These are phyloP conservation scores for Micractinium conductrix DNA, from an alignment of 139 green algal genomes.

Conservation along the genomic window DNA sequence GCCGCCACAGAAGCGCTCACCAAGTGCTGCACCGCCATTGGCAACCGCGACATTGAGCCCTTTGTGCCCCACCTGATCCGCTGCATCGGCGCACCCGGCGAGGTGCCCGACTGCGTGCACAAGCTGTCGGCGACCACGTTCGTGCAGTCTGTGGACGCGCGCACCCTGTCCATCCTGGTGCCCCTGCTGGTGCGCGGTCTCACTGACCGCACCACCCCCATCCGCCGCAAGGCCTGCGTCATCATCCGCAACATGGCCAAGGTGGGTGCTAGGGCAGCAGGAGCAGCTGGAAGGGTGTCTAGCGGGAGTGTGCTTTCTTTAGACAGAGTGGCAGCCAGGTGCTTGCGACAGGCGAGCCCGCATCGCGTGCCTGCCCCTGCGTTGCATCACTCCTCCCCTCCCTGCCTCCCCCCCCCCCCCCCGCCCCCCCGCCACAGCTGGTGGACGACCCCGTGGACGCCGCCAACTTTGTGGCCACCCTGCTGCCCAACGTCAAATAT, in stretches of 20 bases:
- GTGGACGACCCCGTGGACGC: slow-evolving; percentile 72
- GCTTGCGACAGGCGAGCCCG: too few species aligned
- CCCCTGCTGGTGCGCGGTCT: slow-evolving; percentile 74
- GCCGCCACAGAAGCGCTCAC: slow-evolving; percentile 53
- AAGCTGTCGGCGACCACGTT: slow-evolving; percentile 81
- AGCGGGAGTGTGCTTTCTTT: too few species aligned
- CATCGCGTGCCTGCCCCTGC: too few species aligned
- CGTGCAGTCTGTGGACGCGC: slow-evolving; percentile 64
- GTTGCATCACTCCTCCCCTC: background rate
- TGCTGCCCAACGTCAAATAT: slow-evolving; percentile 71
- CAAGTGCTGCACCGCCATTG: slow-evolving; percentile 55
- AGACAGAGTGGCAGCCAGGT: too few species aligned
- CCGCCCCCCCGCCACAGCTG: background rate
- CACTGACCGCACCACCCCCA: slow-evolving; percentile 64
- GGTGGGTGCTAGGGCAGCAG: slow-evolving; percentile 30
- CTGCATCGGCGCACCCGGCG: slow-evolving; percentile 55
- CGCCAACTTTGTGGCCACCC: slow-evolving; percentile 68
- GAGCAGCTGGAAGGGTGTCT: too few species aligned
- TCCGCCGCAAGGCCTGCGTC: slow-evolving; percentile 67
- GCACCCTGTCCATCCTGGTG: slow-evolving; percentile 73
- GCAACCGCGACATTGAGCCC: slow-evolving; percentile 78
- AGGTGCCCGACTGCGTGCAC: slow-evolving; percentile 71
- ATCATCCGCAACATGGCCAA: slow-evolving; percentile 87
- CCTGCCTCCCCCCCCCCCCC: background rate
- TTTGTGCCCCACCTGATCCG: slow-evolving; percentile 73